Base-by-base conservation (phyloP, 2,329 filamentous ascomycete genomes). In the Sclerotinia glacialis region DNA sequence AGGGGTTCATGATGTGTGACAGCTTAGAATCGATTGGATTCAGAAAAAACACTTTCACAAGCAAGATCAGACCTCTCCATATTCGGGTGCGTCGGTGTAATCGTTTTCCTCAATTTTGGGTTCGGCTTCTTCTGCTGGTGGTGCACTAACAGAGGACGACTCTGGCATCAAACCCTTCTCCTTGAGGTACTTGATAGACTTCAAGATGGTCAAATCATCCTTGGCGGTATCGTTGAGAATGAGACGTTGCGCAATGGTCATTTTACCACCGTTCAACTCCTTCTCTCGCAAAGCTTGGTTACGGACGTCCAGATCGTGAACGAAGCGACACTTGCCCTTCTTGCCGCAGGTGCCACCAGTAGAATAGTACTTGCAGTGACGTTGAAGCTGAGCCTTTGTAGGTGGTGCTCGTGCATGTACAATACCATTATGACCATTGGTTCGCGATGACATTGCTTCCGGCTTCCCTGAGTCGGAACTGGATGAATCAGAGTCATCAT, bases 321-420 rank as follows among this genome's bases (percentile, higher is more conserved):
- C 85, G 78, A 89, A 89, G 78, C 87, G 87, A 80, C 87, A 89
- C 86, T 89, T 89, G 85, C 86, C 85, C 83, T 88, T 88, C 82
- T 89, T 89, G 63, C 86, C 87, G 78, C 87, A 89, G 67, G 82
- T 87, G 68, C 87, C 87, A 71, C 87, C 87, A 63, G 86, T 89
- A 49, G 86, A 87, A 75, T 85, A 89, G 77, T 89, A 89, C 78
- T 89, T 89, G 84, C 87, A 89, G 74, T 89, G 86, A 70, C 84
- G 86, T 61, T 84, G 82, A 52, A 87, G 82, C 73, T 89, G 86
- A 60, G 86, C 86, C 76, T 84, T 81, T 69, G 83, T 76, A 70
- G 83, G 78, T 70, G 83, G 78, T 66, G 83, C 76, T 69, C 77
- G 65, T 49, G 44, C 31, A 18, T 49, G 44, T 8, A 34, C 70